Percentiles rank a stretch among this genome's conserved stretches.
phyloP scores from a whole-genome alignment of 179 eudicot genomes.

The Beta lomatogona region DNA sequence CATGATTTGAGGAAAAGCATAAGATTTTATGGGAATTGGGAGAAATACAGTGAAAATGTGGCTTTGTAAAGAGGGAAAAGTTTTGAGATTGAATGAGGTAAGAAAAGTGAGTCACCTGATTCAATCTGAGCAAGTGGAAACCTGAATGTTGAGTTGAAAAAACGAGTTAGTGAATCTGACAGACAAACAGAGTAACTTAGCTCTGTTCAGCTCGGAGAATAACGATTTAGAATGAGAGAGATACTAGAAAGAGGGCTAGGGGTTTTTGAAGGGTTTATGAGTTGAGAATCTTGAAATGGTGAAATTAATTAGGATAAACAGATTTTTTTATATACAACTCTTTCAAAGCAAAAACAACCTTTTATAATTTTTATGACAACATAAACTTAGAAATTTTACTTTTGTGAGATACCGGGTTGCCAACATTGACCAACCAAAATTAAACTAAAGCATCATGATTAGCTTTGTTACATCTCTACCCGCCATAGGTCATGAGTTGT shows the following conservation, averaged over 20 bases:
- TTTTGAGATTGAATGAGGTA: constrained; percentile 37
- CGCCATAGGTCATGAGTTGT: no score
- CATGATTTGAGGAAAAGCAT: constrained; percentile 58
- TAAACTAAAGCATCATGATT: no score
- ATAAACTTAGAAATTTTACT: no score
- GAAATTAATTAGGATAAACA: no score
- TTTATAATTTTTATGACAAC: no score
- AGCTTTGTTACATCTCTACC: no score
- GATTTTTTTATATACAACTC: no score
- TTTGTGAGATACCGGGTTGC: no score
- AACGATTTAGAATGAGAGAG: neutral
- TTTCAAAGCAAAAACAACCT: no score
- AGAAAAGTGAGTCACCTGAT: constrained; percentile 60
- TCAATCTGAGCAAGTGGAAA: constrained; percentile 21
- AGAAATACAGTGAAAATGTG: constrained; percentile 7
- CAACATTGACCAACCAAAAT: no score
- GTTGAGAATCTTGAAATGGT: no score
- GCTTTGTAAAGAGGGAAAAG: constrained; percentile 19
- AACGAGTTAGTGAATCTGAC: constrained; percentile 50
- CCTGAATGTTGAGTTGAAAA: constrained; percentile 41
- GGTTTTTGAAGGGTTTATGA: constrained; percentile 37
- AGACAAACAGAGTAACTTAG: constrained; percentile 35
- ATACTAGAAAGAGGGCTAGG: no score
- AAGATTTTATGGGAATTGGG: constrained; percentile 26
- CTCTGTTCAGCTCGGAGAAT: constrained; percentile 50